phyloP scores from a whole-genome alignment of 805 yeast species.

The Myxozyma mucilagina region DNA sequence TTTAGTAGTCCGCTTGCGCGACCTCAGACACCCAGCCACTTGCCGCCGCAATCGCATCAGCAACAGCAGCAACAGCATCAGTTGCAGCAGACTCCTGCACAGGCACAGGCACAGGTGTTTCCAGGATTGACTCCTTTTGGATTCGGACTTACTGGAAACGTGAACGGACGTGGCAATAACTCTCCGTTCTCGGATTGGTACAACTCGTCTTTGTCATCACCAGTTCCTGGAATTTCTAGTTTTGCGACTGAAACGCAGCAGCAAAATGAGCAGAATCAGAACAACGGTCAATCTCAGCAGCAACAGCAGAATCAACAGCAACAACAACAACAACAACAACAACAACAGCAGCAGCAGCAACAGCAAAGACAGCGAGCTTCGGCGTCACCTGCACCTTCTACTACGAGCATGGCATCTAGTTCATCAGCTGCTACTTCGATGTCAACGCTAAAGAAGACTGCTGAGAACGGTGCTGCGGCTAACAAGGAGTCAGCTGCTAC shows the following conservation, averaged over 20 bases:
- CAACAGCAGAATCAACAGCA: not conserved
- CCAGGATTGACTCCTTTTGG: conserved; percentile 10
- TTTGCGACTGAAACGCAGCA: not conserved
- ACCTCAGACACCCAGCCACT: not conserved
- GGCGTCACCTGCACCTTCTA: conserved; percentile 15
- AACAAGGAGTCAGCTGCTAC: not conserved
- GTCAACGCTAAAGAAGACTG: not conserved
- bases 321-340: not conserved
- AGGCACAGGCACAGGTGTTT: conserved; percentile 6
- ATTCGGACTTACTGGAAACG: not conserved
- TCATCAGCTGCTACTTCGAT: not conserved
- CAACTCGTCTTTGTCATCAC: conserved; percentile 9
- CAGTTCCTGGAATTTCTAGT: not conserved
- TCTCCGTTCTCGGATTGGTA: conserved; percentile 18
- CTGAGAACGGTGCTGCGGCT: not conserved
- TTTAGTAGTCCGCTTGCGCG: conserved; percentile 1
- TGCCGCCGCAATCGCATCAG: not conserved
- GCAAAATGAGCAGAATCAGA: not conserved
- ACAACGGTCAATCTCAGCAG: not conserved
- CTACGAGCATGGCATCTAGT: conserved; percentile 1
- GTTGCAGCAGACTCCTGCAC: not conserved
- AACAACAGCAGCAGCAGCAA: not conserved
- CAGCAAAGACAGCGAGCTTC: not conserved
- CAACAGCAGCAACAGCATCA: not conserved
- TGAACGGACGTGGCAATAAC: not conserved